Conservation (phyloP, 371 early-diverging fungal species). For the Mucor racemosus region DNA sequence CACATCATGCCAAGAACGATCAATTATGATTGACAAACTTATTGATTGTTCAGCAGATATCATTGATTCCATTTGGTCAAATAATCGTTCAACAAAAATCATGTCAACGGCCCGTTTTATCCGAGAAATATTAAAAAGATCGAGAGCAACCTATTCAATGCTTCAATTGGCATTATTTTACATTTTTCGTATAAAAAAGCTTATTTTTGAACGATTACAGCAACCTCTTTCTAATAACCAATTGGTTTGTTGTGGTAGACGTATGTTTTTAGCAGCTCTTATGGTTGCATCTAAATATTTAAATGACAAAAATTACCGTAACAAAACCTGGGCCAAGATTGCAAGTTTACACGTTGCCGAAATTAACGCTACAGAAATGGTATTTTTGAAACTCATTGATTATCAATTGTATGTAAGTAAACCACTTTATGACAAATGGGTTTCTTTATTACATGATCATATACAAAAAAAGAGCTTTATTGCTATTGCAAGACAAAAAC, state of each 20-base stretch:
- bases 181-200: slow-evolving; percentile 52
- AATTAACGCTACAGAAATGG: slow-evolving; percentile 73
- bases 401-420: slow-evolving; percentile 71
- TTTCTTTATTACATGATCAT: slow-evolving; percentile 57
- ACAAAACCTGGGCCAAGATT: slow-evolving; percentile 75
- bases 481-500: background rate
- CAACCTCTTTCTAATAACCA: slow-evolving; percentile 1
- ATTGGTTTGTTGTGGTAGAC: slow-evolving; percentile 62
- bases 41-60: slow-evolving; percentile 43
- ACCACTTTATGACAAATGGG: slow-evolving; percentile 68
- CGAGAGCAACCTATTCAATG: slow-evolving; percentile 73
- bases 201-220: slow-evolving; percentile 28
- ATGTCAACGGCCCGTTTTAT: slow-evolving; percentile 59
- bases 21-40: slow-evolving; percentile 37
- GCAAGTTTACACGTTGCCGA: slow-evolving; percentile 67
- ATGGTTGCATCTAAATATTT: slow-evolving; percentile 76
- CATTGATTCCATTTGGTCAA: slow-evolving; percentile 43
- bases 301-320: slow-evolving; percentile 72
- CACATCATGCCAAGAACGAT: slow-evolving; percentile 31
- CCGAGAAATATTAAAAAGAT: slow-evolving; percentile 72
- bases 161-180: slow-evolving; percentile 72
- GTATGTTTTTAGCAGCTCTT: slow-evolving; percentile 74
- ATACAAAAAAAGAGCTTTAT: slow-evolving; percentile 2
- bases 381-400: slow-evolving; percentile 69
- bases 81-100: slow-evolving; percentile 37